phyloP scores from a whole-genome alignment of 352 stramenopile species.

The Phytophthora macrochlamydospora region DNA sequence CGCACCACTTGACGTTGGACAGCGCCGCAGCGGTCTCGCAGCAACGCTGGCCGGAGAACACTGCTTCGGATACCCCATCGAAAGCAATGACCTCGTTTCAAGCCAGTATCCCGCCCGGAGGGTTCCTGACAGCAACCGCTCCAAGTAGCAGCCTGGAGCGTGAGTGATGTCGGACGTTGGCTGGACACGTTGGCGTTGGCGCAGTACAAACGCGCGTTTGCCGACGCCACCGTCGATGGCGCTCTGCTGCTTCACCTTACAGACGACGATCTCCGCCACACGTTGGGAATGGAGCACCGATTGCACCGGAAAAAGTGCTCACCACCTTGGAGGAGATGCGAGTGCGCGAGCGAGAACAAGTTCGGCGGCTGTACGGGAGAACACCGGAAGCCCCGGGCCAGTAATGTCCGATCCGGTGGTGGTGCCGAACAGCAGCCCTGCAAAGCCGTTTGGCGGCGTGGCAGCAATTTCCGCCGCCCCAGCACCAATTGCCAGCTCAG shows the following conservation, averaged over 20 bases:
- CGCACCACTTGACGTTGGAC: slow-evolving; percentile 91
- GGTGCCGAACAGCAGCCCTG: slow-evolving; percentile 11
- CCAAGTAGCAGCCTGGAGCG: slow-evolving; percentile 81
- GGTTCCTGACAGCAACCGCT: slow-evolving; percentile 69
- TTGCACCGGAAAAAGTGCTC: slow-evolving; percentile 98
- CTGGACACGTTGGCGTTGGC: slow-evolving; percentile 88
- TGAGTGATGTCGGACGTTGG: slow-evolving; percentile 90
- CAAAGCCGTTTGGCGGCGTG: neutral
- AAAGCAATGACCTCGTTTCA: slow-evolving; percentile 35
- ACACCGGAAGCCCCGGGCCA: neutral
- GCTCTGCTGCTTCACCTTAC: slow-evolving; percentile 90
- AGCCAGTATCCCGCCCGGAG: slow-evolving; percentile 49
- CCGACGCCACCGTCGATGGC: slow-evolving; percentile 89
- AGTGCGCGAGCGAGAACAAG: slow-evolving; percentile 52
- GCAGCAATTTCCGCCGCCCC: slow-evolving; percentile 2
- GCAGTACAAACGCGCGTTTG: slow-evolving; percentile 91
- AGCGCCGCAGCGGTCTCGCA: slow-evolving; percentile 68
- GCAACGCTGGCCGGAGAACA: slow-evolving; percentile 65
- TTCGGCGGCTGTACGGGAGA: slow-evolving; percentile 50
- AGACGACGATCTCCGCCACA: slow-evolving; percentile 94
- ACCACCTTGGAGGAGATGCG: slow-evolving; percentile 81
- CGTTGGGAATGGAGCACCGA: slow-evolving; percentile 93
- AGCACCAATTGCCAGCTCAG: slow-evolving; percentile 1
- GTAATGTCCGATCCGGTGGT: slow-evolving; percentile 7
- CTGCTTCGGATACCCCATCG: slow-evolving; percentile 15